A percentile compares a stretch with the other conserved stretches of the same genome.
Evolutionary conservation across 768 basidiomycete genomes (phyloP).

Genomic region (Suillus weaverae): DNA sequence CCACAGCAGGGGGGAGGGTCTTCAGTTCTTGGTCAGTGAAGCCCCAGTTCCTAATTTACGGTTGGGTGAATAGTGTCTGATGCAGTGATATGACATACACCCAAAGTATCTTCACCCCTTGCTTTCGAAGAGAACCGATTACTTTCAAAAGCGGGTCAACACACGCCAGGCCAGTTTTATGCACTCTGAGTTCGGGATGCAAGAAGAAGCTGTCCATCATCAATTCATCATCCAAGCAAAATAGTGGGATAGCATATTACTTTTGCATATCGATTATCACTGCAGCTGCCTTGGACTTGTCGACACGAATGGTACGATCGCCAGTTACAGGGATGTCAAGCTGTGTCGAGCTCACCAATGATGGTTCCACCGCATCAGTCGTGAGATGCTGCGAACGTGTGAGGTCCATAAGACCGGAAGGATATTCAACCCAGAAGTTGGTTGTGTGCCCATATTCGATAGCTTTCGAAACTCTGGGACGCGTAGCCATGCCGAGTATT

Average conservation of each 20-base stretch:
- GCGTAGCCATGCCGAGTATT: slow-evolving; percentile 46
- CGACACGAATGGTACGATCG: slow-evolving; percentile 49
- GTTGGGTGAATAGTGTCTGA: neutral
- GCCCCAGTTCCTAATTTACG: slow-evolving; percentile 59
- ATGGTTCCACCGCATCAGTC: slow-evolving; percentile 28
- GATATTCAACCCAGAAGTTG: slow-evolving; percentile 71
- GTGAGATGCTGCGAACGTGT: slow-evolving; percentile 47
- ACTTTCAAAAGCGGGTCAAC: slow-evolving; percentile 53
- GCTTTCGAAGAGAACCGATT: slow-evolving; percentile 47
- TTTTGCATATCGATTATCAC: slow-evolving; percentile 79
- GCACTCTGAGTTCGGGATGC: slow-evolving; percentile 56
- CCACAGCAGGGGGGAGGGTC: slow-evolving; percentile 60
- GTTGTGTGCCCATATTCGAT: slow-evolving; percentile 55
- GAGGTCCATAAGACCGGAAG: slow-evolving; percentile 61
- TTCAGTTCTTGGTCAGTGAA: slow-evolving; percentile 62
- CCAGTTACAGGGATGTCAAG: slow-evolving; percentile 57
- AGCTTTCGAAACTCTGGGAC: slow-evolving; percentile 44
- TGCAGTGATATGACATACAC: slow-evolving; percentile 40
- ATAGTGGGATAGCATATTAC: slow-evolving; percentile 34
- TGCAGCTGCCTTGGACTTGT: slow-evolving; percentile 49
- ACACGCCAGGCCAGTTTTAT: slow-evolving; percentile 57
- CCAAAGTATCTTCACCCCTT: slow-evolving; percentile 62
- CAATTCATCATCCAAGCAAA: slow-evolving; percentile 7
- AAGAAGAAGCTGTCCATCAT: slow-evolving; percentile 54
- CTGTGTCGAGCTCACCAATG: slow-evolving; percentile 38